Conservation (phyloP, 139 green algal species). For the Diplosphaera chodatii region DNA sequence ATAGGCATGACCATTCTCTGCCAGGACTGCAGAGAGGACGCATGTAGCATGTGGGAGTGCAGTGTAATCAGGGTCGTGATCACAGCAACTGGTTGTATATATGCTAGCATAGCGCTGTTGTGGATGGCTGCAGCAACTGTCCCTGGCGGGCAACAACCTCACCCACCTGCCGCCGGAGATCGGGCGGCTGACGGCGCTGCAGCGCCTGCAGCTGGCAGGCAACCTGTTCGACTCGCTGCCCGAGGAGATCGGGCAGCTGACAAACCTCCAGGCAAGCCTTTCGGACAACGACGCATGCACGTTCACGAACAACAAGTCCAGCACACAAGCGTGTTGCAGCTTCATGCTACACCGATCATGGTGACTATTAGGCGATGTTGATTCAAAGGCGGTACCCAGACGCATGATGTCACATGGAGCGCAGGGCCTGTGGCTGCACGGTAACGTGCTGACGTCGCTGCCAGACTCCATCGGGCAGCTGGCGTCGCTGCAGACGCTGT, state of each 20-base stretch:
- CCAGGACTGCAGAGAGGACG: not conserved
- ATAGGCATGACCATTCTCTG: too few species aligned
- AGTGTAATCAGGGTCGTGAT: too few species aligned
- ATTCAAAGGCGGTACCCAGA: too few species aligned
- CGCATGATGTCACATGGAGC: too few species aligned
- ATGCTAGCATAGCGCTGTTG: too few species aligned
- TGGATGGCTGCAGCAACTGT: constrained; percentile 47
- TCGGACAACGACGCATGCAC: too few species aligned
- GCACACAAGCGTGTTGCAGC: too few species aligned
- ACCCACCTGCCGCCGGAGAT: constrained; percentile 34
- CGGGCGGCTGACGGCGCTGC: constrained; percentile 29
- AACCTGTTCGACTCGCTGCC: constrained; percentile 56
- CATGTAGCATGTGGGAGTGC: too few species aligned
- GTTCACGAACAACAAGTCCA: too few species aligned
- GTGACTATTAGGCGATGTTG: too few species aligned
- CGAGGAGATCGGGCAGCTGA: constrained; percentile 32
- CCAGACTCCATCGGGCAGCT: constrained; percentile 47
- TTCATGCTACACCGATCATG: too few species aligned
- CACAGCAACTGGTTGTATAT: too few species aligned
- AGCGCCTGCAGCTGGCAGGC: constrained; percentile 61
- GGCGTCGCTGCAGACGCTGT: constrained; percentile 39
- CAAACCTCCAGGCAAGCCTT: constrained; percentile 29
- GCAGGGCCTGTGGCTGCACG: constrained; percentile 51
- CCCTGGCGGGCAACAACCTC: constrained; percentile 57
- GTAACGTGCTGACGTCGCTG: constrained; percentile 56